Conservation (phyloP, 768 basidiomycete genomes). For the Boletus insuetus region DNA sequence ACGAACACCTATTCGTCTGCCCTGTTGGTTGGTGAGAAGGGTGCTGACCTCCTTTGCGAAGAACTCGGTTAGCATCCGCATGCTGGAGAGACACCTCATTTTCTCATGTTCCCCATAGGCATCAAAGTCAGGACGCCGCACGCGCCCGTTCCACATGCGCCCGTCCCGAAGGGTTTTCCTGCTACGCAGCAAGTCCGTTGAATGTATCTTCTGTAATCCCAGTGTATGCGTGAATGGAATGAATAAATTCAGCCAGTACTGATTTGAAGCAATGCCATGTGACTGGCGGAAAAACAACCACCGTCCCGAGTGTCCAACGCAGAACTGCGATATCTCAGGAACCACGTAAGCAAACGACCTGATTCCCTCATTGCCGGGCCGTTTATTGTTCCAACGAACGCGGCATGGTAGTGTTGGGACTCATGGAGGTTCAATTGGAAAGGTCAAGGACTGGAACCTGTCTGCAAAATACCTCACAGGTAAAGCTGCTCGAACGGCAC, state of each 20-base stretch:
- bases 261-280: not conserved
- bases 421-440: too few relatives aligned
- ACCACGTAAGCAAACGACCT: not conserved
- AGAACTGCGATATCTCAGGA: too few relatives aligned
- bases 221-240: too few relatives aligned
- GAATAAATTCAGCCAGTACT: too few relatives aligned
- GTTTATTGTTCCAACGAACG: too few relatives aligned
- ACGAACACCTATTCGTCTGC: constrained; percentile 75
- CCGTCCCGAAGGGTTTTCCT: constrained; percentile 50
- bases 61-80: constrained; percentile 49
- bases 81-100: too few relatives aligned
- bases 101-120: constrained; percentile 33
- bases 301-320: too few relatives aligned
- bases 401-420: too few relatives aligned
- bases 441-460: too few relatives aligned
- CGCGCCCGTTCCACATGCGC: constrained; percentile 68
- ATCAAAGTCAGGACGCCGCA: constrained; percentile 62
- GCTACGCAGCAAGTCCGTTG: constrained; percentile 39
- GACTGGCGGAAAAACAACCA: too few relatives aligned
- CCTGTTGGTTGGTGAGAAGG: constrained; percentile 68
- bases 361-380: constrained; percentile 6
- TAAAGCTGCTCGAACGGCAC: too few relatives aligned
- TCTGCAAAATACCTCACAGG: too few relatives aligned
- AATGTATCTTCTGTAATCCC: not conserved
- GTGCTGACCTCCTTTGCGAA: constrained; percentile 56